These are phyloP conservation scores for Rheum nobile DNA, from an alignment of 148 eudicot species.

Conservation along the genomic window DNA sequence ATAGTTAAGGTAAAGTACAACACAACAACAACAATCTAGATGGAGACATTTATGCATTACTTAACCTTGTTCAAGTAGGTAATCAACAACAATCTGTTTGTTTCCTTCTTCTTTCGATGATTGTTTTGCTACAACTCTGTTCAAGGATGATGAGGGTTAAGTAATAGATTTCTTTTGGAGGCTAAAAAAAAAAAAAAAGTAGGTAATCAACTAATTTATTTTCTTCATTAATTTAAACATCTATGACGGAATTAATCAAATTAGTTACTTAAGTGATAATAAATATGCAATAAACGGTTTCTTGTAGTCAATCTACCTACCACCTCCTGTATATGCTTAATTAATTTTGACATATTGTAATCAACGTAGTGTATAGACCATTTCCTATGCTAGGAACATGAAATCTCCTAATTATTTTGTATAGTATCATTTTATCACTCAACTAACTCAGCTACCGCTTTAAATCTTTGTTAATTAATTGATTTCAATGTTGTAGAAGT, in stretches of 20 bases:
- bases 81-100: no score
- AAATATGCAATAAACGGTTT: not conserved
- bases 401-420: no score
- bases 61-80: constrained; percentile 1
- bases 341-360: not conserved
- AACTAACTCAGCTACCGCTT: no score
- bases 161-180: no score
- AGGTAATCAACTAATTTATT: constrained; percentile 2
- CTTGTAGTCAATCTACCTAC: constrained; percentile 1
- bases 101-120: no score
- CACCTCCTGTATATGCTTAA: not conserved
- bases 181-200: no score
- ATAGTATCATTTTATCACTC: no score
- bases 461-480: no score
- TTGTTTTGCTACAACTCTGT: no score
- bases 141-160: no score
- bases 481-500: no score
- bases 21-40: constrained; percentile 8
- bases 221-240: not conserved
- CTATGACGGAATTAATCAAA: not conserved
- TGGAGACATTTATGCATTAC: not conserved
- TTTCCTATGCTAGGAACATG: not conserved
- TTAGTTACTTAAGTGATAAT: not conserved
- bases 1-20: constrained; percentile 17
- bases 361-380: not conserved